These are phyloP conservation scores for Debaryomyces hansenii DNA, from an alignment of 805 yeast genomes.

Conservation along the genomic window DNA sequence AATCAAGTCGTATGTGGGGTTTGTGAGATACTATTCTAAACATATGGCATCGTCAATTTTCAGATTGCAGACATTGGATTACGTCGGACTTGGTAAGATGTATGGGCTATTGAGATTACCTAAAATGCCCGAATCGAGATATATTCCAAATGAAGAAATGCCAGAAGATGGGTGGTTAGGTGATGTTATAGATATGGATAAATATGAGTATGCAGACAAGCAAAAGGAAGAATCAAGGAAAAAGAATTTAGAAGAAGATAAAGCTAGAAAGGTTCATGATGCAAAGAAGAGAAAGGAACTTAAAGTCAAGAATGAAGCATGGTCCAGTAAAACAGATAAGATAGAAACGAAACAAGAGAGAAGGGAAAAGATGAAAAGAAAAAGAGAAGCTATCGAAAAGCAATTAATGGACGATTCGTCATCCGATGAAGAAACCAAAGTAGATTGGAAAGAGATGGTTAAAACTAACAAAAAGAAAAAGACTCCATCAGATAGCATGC, in stretches of 20 bases:
- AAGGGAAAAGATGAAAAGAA: slow-evolving; percentile 65
- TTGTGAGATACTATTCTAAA: slow-evolving; percentile 78
- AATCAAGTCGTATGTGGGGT: slow-evolving; percentile 78
- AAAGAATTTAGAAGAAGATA: slow-evolving; percentile 53
- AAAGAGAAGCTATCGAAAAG: slow-evolving; percentile 67
- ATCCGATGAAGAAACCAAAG: slow-evolving; percentile 47
- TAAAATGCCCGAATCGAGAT: slow-evolving; percentile 84
- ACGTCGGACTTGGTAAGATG: slow-evolving; percentile 66
- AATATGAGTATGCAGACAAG: slow-evolving; percentile 61
- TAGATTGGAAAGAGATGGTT: slow-evolving; percentile 89
- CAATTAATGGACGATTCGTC: slow-evolving; percentile 46
- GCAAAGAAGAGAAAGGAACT: slow-evolving; percentile 45
- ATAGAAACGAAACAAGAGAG: slow-evolving; percentile 64
- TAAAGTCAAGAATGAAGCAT: slow-evolving; percentile 60
- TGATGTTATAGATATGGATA: slow-evolving; percentile 63
- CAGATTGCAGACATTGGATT: slow-evolving; percentile 69
- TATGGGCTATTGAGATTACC: slow-evolving; percentile 86
- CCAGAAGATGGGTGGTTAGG: slow-evolving; percentile 80
- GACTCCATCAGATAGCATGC: slow-evolving; percentile 34
- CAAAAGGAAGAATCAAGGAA: slow-evolving; percentile 63
- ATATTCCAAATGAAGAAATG: slow-evolving; percentile 45
- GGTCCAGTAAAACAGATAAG: slow-evolving; percentile 72
- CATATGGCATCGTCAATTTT: slow-evolving; percentile 89
- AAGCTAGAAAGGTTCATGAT: slow-evolving; percentile 33
- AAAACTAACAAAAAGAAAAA: slow-evolving; percentile 63